Evolutionary conservation across 345 rosid species (phyloP).

Genomic region (Aurinia saxatilis): DNA sequence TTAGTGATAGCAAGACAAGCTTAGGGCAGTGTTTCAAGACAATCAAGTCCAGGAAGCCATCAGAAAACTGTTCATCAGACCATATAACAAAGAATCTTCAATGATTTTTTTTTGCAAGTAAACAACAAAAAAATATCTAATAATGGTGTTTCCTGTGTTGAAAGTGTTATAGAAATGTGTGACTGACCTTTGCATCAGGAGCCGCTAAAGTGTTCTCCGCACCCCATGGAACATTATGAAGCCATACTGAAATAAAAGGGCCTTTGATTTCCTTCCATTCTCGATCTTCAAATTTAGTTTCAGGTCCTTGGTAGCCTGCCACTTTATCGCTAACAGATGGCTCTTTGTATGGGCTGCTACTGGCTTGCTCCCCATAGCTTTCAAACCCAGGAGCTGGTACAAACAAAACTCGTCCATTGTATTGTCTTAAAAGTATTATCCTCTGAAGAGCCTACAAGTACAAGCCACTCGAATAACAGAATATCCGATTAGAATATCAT

Average conservation of each 20-base stretch:
- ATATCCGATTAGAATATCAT: background rate
- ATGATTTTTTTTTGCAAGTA: background rate
- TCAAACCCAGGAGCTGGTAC: constrained; percentile 85
- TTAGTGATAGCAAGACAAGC: constrained; percentile 44
- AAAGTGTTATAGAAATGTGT: background rate
- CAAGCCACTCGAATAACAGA: background rate
- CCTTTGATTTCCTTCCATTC: constrained; percentile 77
- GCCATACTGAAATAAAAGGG: constrained; percentile 88
- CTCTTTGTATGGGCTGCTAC: constrained; percentile 27
- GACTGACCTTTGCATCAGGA: constrained; percentile 81
- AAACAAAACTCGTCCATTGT: constrained; percentile 56
- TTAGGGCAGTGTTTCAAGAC: constrained; percentile 52
- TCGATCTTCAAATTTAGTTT: constrained; percentile 33
- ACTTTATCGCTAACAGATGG: constrained; percentile 20
- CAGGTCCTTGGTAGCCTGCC: constrained; percentile 53
- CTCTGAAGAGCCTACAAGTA: constrained; percentile 56
- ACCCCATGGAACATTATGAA: constrained; percentile 99
- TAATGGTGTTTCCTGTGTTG: background rate
- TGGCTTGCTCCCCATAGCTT: constrained; percentile 50
- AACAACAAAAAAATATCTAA: too few relatives aligned
- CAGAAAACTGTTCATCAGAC: constrained; percentile 58
- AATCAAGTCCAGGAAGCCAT: constrained; percentile 82
- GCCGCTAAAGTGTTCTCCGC: constrained; percentile 69
- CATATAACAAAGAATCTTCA: background rate
- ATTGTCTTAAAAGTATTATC: constrained; percentile 53